Evolutionary conservation across 371 early-diverging fungal species (phyloP), one percentile per base, ranked within the genome.

Genomic region (Lichtheimia ramosa): DNA sequence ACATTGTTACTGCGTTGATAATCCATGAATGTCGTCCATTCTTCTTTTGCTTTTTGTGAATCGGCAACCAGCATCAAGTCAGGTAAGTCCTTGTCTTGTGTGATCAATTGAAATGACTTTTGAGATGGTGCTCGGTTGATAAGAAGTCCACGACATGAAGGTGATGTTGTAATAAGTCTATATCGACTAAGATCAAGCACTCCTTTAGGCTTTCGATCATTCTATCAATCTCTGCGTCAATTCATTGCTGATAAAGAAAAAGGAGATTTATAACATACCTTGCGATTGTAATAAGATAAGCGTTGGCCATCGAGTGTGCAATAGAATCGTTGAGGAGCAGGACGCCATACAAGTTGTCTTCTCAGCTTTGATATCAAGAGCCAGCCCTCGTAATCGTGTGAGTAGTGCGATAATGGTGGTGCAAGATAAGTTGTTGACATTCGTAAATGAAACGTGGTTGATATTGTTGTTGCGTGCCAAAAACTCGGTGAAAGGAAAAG

Each of bases 261-360:
- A 34, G 34, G 6, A 10, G 10, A 34, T 5, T 12, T 48, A n/a
- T 4, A 24, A 54, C 43, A 7, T 56, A 63, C 63, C 42, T 64
- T 52, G 21, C 51, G 46, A 20, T 48, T 51, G 40, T 59, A 64
- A 43, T 55, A 59, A 10, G 56, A 55, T 15, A 64, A 40, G n/a
- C 59, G 51, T 14, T 50, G 59, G 13, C 52, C 60, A 42, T 64
- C 65, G 28, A 64, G 60, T 3, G 55, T 48, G 28, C 59, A 64
- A n/a, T 54, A 64, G 5, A 49, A 59, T 59, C 56, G 55, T 20
- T 51, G 54, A 8, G 34, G 34, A 28, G 43, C 43, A 6, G 65
- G 51, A 42, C 34, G 34, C 34, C 34, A 34, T 8, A 43, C 28
- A 20, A 27, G 14, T 40, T 40, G 34, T 18, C 42, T 46, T 49